phyloP scores from a whole-genome alignment of 176 grass and related monocot species.

The Saccharum officinarum region DNA sequence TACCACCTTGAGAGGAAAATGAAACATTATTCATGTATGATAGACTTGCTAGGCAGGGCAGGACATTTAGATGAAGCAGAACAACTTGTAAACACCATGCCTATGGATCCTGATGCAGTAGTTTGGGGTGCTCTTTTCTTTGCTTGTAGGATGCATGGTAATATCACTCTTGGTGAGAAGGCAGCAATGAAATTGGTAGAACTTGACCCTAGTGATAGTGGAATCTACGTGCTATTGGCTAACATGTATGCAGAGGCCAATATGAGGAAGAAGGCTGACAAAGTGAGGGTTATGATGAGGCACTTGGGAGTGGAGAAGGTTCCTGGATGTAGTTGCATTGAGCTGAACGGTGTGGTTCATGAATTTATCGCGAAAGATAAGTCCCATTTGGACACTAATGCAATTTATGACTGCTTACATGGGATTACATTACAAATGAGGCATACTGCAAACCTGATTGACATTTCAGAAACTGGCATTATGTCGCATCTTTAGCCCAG shows the following conservation, averaged over 20 bases:
- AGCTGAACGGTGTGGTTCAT: constrained; percentile 73
- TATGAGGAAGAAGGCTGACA: constrained; percentile 75
- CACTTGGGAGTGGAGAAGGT: constrained; percentile 74
- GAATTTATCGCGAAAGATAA: constrained; percentile 77
- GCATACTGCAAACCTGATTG: constrained; percentile 25
- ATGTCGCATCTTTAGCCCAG: background rate
- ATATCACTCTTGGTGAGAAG: constrained; percentile 64
- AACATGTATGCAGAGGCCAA: constrained; percentile 77
- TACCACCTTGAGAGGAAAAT: constrained; percentile 64
- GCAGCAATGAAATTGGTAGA: constrained; percentile 71
- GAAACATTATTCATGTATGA: constrained; percentile 89
- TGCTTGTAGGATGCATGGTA: constrained; percentile 74
- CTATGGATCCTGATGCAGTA: constrained; percentile 62
- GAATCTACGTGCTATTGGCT: constrained; percentile 76
- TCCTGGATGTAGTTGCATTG: constrained; percentile 80
- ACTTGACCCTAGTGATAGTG: constrained; percentile 65
- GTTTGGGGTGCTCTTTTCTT: constrained; percentile 82
- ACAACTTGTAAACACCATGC: constrained; percentile 73
- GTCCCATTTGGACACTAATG: constrained; percentile 43
- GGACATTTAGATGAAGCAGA: constrained; percentile 66
- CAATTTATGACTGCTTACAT: constrained; percentile 69
- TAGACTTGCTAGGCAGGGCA: constrained; percentile 81
- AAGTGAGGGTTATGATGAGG: constrained; percentile 73
- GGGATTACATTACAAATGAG: constrained; percentile 50
- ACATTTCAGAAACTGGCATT: constrained; percentile 7